These are phyloP conservation scores for Lodderomyces elongisporus DNA, from an alignment of 1,139 yeast species.

Conservation along the genomic window DNA sequence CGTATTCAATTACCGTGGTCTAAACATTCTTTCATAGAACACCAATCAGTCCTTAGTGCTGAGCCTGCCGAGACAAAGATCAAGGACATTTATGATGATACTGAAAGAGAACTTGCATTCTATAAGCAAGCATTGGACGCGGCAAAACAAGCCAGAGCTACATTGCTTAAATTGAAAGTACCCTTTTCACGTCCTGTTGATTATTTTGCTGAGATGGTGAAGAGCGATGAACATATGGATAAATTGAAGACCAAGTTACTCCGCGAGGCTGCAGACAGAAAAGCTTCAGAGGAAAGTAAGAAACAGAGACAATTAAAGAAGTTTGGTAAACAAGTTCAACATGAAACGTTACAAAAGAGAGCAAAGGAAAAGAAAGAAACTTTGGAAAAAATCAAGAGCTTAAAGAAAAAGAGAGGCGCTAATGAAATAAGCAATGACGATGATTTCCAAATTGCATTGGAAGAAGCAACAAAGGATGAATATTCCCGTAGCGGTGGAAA, in stretches of 20 bases:
- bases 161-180: constrained; percentile 60
- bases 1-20: constrained; percentile 70
- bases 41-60: constrained; percentile 64
- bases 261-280: constrained; percentile 83
- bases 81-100: constrained; percentile 91
- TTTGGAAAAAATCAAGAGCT: constrained; percentile 79
- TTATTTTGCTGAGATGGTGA: constrained; percentile 97
- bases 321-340: constrained; percentile 96
- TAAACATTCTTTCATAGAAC: constrained; percentile 72
- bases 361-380: constrained; percentile 92
- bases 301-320: constrained; percentile 93
- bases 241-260: constrained; percentile 77
- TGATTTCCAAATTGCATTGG: constrained; percentile 72
- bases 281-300: constrained; percentile 90
- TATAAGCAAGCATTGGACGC: constrained; percentile 93
- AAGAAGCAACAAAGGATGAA: constrained; percentile 67
- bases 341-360: constrained; percentile 89
- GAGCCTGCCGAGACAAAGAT: constrained; percentile 59
- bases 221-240: constrained; percentile 98
- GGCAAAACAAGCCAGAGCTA: constrained; percentile 65
- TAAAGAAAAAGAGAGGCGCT: constrained; percentile 81
- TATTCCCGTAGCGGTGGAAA: constrained; percentile 28
- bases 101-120: constrained; percentile 66
- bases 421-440: constrained; percentile 64
- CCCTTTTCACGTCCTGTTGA: constrained; percentile 93